Conservation (phyloP, 305 asterid genomes). For the Euphrasia arctica region DNA sequence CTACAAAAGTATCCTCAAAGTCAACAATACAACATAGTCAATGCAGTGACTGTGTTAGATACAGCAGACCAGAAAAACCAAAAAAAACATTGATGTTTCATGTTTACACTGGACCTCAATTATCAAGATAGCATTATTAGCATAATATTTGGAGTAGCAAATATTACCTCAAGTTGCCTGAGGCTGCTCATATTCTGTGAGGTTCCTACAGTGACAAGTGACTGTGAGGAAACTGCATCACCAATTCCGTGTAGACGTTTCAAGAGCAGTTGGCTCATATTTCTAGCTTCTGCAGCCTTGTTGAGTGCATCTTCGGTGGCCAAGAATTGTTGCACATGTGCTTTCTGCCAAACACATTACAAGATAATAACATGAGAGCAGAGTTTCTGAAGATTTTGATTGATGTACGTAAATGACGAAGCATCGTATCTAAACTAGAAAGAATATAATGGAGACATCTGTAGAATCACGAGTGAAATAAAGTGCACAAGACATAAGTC, state of each 20-base stretch:
- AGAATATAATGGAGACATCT: conserved; percentile 21
- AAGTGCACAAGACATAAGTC: conserved; percentile 28
- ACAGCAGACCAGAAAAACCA: too few relatives aligned
- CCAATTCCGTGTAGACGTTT: conserved; percentile 82
- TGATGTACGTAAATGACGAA: conserved; percentile 9
- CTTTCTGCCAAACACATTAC: conserved; percentile 49
- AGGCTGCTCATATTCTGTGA: conserved; percentile 98
- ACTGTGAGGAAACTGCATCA: conserved; percentile 73
- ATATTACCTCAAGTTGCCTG: conserved; percentile 88
- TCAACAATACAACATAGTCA: too few relatives aligned
- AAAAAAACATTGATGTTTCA: too few relatives aligned
- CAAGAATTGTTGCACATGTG: conserved; percentile 62
- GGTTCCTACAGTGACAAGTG: conserved; percentile 53
- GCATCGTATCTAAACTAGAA: too few relatives aligned
- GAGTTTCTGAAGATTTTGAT: conserved; percentile 13
- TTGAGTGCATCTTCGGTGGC: conserved; percentile 92
- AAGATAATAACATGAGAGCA: too few relatives aligned
- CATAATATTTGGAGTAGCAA: conserved; percentile 22
- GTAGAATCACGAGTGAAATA: conserved; percentile 36
- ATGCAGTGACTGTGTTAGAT: too few relatives aligned
- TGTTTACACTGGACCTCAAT: too few relatives aligned
- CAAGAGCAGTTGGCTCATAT: conserved; percentile 55
- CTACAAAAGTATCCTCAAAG: too few relatives aligned
- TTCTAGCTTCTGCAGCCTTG: conserved; percentile 55
- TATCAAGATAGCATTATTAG: neutral